These are phyloP conservation scores for Fusarium sp. DNA, from an alignment of 2,329 filamentous ascomycete species.

Conservation along the genomic window DNA sequence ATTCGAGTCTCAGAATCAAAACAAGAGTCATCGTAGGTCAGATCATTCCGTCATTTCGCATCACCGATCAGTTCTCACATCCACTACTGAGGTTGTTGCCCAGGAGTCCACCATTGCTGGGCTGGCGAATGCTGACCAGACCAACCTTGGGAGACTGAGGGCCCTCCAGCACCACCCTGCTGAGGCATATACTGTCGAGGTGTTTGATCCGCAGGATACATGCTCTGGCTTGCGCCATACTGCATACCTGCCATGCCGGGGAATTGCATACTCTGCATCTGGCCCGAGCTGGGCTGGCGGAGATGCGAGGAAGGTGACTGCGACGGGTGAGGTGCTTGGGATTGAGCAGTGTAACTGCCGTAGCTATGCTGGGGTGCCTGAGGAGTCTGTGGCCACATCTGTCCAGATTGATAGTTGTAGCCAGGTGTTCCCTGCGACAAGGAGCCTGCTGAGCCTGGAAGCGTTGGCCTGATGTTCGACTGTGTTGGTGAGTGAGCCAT, in stretches of 20 bases:
- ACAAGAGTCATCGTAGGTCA: conserved; percentile 27
- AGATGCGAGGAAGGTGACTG: conserved; percentile 72
- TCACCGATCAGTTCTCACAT: conserved; percentile 16
- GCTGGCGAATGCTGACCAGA: conserved; percentile 73
- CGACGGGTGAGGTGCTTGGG: conserved; percentile 64
- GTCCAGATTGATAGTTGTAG: conserved; percentile 73
- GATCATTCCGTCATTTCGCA: conserved; percentile 45
- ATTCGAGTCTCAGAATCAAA: conserved; percentile 28
- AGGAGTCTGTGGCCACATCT: conserved; percentile 77
- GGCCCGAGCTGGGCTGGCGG: conserved; percentile 67
- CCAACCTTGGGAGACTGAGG: conserved; percentile 67
- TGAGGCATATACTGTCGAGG: conserved; percentile 77
- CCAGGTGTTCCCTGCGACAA: conserved; percentile 66
- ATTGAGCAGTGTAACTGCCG: conserved; percentile 66
- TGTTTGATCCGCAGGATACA: conserved; percentile 73
- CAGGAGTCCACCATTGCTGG: conserved; percentile 68
- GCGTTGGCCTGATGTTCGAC: conserved; percentile 75
- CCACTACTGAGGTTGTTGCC: conserved; percentile 60
- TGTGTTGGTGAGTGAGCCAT: conserved; percentile 69
- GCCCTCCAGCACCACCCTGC: conserved; percentile 65
- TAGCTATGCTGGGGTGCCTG: conserved; percentile 71
- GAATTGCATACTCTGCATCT: conserved; percentile 73
- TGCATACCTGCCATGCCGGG: conserved; percentile 72
- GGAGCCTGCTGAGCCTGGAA: conserved; percentile 65
- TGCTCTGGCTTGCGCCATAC: conserved; percentile 68